A percentile compares a stretch with the other conserved stretches of the same genome.
Evolutionary conservation across 768 basidiomycete genomes (phyloP).

Genomic region (Lactarius quietus): DNA sequence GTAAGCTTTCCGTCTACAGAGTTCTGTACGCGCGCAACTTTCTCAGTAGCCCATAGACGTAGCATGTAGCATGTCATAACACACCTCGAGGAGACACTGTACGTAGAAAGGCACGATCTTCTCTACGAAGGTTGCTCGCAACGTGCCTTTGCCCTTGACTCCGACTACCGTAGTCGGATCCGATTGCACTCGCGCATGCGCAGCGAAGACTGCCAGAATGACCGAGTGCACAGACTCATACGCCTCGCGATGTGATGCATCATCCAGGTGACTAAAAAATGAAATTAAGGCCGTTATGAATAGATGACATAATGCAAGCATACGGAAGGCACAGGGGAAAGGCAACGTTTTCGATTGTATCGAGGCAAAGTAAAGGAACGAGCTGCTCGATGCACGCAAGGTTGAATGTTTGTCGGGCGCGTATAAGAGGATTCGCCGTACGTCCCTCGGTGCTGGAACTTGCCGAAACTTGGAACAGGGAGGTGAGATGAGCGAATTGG

Average conservation of each 20-base stretch:
- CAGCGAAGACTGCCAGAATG: conserved; percentile 67
- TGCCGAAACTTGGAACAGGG: background rate
- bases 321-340: conserved; percentile 66
- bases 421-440: conserved; percentile 4
- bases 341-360: conserved; percentile 51
- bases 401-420: conserved; percentile 47
- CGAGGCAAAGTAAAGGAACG: conserved; percentile 53
- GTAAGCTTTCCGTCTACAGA: conserved; percentile 58
- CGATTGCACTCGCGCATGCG: conserved; percentile 42
- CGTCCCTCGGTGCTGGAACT: conserved; percentile 1
- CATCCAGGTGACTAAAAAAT: conserved; percentile 52
- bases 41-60: background rate
- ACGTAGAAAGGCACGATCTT: conserved; percentile 73
- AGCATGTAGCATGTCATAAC: conserved; percentile 15
- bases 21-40: conserved; percentile 43
- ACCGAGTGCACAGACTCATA: conserved; percentile 88
- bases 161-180: conserved; percentile 9
- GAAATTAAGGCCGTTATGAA: conserved; percentile 9
- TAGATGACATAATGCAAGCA: conserved; percentile 31
- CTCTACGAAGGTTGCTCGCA: conserved; percentile 40
- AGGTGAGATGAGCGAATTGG: background rate
- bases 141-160: background rate
- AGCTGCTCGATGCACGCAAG: conserved; percentile 79
- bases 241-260: conserved; percentile 60
- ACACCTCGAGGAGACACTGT: conserved; percentile 64